Evolutionary conservation across 2,329 filamentous ascomycete species (phyloP).

Genomic region (Aspergillus brunneoviolaceus): DNA sequence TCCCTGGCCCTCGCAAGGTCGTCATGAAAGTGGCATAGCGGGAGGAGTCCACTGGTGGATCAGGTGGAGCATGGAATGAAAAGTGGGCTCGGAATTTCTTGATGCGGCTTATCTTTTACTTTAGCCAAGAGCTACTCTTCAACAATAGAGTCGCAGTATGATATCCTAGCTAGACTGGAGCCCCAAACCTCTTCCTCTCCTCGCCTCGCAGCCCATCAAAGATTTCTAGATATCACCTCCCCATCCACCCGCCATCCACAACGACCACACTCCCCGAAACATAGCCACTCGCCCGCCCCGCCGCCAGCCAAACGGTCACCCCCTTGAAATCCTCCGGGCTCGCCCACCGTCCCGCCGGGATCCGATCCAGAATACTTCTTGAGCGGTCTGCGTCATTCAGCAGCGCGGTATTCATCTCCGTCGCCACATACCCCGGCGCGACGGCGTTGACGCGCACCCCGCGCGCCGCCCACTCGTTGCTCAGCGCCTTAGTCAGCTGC

Average conservation of each 20-base stretch:
- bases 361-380: slow-evolving; percentile 72
- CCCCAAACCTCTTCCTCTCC: too few species aligned
- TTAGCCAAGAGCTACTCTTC: too few species aligned
- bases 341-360: slow-evolving; percentile 83
- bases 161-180: too few species aligned
- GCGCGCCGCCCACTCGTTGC: slow-evolving; percentile 80
- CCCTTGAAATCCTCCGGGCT: slow-evolving; percentile 85
- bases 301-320: slow-evolving; percentile 73
- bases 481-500: slow-evolving; percentile 79
- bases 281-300: slow-evolving; percentile 73
- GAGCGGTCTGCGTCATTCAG: slow-evolving; percentile 69
- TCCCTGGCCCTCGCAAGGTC: too few species aligned
- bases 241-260: slow-evolving; percentile 94
- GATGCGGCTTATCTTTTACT: too few species aligned
- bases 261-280: slow-evolving; percentile 78
- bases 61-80: too few species aligned
- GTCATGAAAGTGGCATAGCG: too few species aligned
- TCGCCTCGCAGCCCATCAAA: too few species aligned
- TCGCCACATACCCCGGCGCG: slow-evolving; percentile 67
- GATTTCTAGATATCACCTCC: slow-evolving; percentile 52
- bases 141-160: too few species aligned
- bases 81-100: too few species aligned
- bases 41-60: too few species aligned
- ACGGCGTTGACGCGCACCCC: slow-evolving; percentile 68
- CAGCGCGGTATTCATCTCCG: slow-evolving; percentile 90